Evolutionary conservation across 495 filamentous ascomycete genomes (phyloP), one percentile per base, ranked within the genome.

Genomic region (Entonaema liquescens): DNA sequence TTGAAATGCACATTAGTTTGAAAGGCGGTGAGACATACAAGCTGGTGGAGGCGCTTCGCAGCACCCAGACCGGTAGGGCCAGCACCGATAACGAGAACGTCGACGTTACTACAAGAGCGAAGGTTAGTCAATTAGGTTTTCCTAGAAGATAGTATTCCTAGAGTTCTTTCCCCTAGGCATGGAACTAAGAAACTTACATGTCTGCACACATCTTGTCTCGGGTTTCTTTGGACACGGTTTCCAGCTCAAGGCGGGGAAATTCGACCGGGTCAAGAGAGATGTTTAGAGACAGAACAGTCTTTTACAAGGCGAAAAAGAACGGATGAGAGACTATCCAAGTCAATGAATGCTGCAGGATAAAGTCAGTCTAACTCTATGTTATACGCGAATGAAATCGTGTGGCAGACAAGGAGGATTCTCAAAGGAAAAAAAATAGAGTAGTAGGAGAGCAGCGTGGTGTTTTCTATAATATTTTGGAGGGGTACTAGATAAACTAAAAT

Each of bases 71-170:
- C 95, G 73, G 95, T 98, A 64, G 95, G 95, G 73, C 95, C 95
- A 82, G 95, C 95, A 74, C 95, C 95, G 86, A 99, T 98, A 83
- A 99, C 90, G 75, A 99, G 92, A 72, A 99, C 90, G 83, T 99
- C 96, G 79, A 99, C 93, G 68, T 91, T 89, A 79, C 94, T 97
- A 52, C 7, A 38, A 15, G 42, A 38, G 28, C 17, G 17, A 50
- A 53, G 7, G 67, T 79, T 50, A 80, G 78, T 67, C 25, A 61
- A 72, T 71, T 65, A 71, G 25, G 28, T 49, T 35, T 28, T 28
- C 19, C 15, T 28, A 40, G 44, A 29, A 28, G 13, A 59, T 28
- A 11, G 11, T 15, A 8, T 29, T n/a, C 4, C 4, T 2, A 1
- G 3, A 23, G 29, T 26, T 33, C 19, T 29, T 36, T 57, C 38